These are phyloP conservation scores for Globisporangium nagaii DNA, from an alignment of 352 stramenopile genomes.

Conservation along the genomic window DNA sequence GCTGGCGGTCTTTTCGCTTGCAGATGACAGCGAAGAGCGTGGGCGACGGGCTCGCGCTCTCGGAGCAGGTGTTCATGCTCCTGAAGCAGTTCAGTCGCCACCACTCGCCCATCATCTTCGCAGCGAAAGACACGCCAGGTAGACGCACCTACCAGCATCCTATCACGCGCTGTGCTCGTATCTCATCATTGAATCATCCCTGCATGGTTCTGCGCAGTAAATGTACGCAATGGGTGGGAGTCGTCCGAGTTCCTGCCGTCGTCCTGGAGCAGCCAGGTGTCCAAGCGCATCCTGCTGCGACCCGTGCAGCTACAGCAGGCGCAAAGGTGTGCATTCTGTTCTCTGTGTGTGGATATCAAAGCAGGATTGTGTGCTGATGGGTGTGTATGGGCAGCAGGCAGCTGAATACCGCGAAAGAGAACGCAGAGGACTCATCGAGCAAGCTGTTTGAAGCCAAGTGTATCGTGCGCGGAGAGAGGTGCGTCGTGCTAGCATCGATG, in stretches of 20 bases:
- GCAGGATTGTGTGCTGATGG: not conserved
- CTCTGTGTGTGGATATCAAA: not conserved
- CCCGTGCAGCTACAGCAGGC: not conserved
- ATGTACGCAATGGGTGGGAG: constrained; percentile 31
- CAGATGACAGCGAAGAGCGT: constrained; percentile 56
- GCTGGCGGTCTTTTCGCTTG: not conserved
- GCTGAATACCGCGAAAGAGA: constrained; percentile 5
- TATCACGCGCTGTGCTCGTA: too few relatives aligned
- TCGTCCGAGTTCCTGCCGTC: constrained; percentile 48
- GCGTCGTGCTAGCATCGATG: not conserved
- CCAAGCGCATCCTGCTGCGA: constrained; percentile 55
- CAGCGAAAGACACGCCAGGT: constrained; percentile 39
- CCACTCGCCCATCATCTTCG: constrained; percentile 68
- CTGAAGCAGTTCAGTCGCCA: constrained; percentile 65
- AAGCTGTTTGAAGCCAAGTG: constrained; percentile 43
- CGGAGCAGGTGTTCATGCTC: constrained; percentile 57
- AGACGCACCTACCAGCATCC: too few relatives aligned
- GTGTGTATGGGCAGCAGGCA: not conserved
- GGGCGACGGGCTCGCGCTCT: constrained; percentile 42
- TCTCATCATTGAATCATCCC: not conserved
- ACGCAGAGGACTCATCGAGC: not conserved
- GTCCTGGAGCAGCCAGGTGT: constrained; percentile 60
- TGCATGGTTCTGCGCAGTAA: not conserved
- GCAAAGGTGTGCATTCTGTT: not conserved
- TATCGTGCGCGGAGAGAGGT: constrained; percentile 44